phyloP scores from a whole-genome alignment of 31 red algal genomes.

The Asparagopsis taxiformis region DNA sequence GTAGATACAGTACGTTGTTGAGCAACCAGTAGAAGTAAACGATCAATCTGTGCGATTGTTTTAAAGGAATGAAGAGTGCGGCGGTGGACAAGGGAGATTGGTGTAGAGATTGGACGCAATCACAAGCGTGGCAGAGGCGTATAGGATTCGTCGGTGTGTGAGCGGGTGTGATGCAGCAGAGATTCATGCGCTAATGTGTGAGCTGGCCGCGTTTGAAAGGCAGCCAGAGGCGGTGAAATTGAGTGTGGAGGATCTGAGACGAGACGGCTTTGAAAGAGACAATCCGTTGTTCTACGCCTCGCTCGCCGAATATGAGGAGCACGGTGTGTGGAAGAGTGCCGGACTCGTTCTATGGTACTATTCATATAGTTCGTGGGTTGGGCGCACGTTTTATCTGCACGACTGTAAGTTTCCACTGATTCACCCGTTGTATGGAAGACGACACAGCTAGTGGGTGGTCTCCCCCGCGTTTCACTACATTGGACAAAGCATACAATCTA shows the following conservation, averaged over 20 bases:
- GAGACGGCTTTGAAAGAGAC: conserved; percentile 7
- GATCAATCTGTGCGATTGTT: no score
- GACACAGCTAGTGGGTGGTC: no score
- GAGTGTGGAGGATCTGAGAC: neutral
- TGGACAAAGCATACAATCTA: no score
- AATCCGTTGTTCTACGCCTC: conserved; percentile 24
- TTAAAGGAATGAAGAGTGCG: no score
- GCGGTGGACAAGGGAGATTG: no score
- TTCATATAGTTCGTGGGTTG: conserved; percentile 41
- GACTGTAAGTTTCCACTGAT: conserved; percentile 17
- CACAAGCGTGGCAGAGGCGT: neutral
- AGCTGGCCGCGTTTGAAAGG: conserved; percentile 6
- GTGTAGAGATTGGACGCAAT: no score
- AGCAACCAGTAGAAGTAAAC: no score
- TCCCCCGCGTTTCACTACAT: no score
- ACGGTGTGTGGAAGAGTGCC: neutral
- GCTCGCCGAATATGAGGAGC: conserved; percentile 8
- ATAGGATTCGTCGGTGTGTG: neutral
- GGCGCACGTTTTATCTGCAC: conserved; percentile 12
- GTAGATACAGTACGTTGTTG: no score
- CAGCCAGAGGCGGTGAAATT: conserved; percentile 3
- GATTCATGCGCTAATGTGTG: neutral
- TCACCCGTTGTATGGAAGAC: neutral
- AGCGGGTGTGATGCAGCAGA: neutral
- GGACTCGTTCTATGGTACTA: conserved; percentile 25